phyloP scores from a whole-genome alignment of 2,329 filamentous ascomycete species.

The Pyrenophora seminiperda region DNA sequence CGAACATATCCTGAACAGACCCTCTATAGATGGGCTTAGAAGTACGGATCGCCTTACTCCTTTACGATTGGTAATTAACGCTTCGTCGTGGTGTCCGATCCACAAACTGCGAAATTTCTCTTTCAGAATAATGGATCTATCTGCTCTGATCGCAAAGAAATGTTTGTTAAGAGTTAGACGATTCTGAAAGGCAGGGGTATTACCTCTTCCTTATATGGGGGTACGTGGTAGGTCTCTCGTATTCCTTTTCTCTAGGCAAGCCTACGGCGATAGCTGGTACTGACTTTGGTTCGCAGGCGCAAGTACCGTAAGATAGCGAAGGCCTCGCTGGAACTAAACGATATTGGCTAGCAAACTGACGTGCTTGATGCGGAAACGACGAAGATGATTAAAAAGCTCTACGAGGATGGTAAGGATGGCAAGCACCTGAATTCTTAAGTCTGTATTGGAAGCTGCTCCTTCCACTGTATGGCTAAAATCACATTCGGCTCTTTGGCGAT shows the following conservation, averaged over 20 bases:
- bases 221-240: not conserved
- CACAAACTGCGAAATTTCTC: not conserved
- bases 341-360: constrained; percentile 16
- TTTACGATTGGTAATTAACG: constrained; percentile 4
- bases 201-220: not conserved
- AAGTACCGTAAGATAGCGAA: constrained; percentile 23
- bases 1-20: constrained; percentile 2
- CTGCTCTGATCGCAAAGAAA: not conserved
- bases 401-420: constrained; percentile 11
- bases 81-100: constrained; percentile 3
- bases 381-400: constrained; percentile 22
- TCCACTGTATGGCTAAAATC: not conserved
- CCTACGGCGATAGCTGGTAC: not conserved
- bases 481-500: not conserved
- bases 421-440: not conserved
- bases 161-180: constrained; percentile 1
- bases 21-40: not conserved
- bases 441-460: not conserved
- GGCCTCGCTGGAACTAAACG: constrained; percentile 19
- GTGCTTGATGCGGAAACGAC: constrained; percentile 25
- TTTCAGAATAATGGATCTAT: not conserved
- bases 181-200: constrained; percentile 1
- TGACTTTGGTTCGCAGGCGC: constrained; percentile 6
- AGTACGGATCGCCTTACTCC: not conserved
- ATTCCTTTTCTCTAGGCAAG: not conserved